Evolutionary conservation across 2,329 filamentous ascomycete species (phyloP).

Genomic region (Beauveria pseudobassiana): DNA sequence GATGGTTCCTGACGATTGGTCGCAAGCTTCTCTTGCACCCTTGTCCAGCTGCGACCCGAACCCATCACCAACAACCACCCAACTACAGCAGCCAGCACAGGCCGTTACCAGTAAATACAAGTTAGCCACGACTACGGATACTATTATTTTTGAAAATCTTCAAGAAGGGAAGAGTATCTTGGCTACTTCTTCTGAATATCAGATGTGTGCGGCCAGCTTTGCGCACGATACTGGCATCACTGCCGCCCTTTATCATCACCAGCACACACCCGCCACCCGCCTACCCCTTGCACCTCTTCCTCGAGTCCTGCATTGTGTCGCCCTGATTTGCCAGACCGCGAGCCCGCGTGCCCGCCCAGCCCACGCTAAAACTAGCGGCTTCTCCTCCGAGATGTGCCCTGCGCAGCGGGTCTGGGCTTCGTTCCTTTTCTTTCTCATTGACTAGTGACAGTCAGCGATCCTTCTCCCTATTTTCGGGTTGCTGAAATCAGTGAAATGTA

Average conservation of each 20-base stretch:
- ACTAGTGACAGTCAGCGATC: no score
- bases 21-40: background rate
- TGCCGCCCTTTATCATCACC: no score
- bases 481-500: no score
- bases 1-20: no score
- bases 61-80: background rate
- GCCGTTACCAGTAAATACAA: background rate
- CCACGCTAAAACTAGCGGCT: slow-evolving; percentile 4
- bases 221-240: no score
- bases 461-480: no score
- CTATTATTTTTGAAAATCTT: no score
- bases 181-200: no score
- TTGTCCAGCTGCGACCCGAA: background rate
- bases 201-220: no score
- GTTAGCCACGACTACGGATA: background rate
- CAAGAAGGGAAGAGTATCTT: no score
- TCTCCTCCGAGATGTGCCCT: slow-evolving; percentile 5
- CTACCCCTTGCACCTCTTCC: background rate
- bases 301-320: background rate
- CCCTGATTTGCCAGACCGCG: background rate
- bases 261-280: no score
- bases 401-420: background rate
- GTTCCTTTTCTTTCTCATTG: background rate
- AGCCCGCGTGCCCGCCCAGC: background rate
- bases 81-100: no score